Evolutionary conservation across 139 green algal genomes (phyloP), one percentile per base, ranked within the genome.

Genomic region (Mesostigma viride): DNA sequence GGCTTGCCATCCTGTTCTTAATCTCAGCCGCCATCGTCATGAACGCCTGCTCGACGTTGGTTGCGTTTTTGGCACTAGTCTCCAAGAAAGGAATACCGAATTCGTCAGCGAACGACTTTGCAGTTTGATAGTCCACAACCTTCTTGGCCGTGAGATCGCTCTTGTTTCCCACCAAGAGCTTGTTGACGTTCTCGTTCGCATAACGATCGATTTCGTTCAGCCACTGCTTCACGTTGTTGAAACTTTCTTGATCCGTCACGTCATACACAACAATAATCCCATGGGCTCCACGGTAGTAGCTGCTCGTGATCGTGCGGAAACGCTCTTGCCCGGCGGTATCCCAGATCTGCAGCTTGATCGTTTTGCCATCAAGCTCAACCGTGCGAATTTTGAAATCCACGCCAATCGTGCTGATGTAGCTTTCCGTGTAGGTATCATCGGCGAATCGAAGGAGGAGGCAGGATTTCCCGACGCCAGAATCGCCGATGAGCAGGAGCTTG

Each of bases 331-430:
- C 93, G 31, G 93, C 93, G 31, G 93, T 99, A 78, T 99, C 93
- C 93, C 93, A 99, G 72, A 99, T 98, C 59, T 99, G 93, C 28
- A 99, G 82, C 83, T 99, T 99, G 79, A 99, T 96, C 35, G 96
- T 91, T 76, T 99, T 99, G 47, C 93, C 89, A 48, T 99, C 93
- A 31, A 99, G 82, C 70, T 99, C 93, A 64, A 99, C 93, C 0
- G 93, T 99, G 30, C 91, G 81, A 65, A 99, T 99, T 91, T 99
- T 99, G 79, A 99, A 99, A 78, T 99, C 93, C 3, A 99, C 93
- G 33, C 93, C 93, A 45, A 99, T 99, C 35, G 93, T 99, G 74
- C 84, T 94, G 82, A 99, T 99, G 85, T 99, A 99, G 83, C 84
- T 94, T 84, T 97, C 94, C 33, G 91, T 96, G 84, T 99, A 99